These are phyloP conservation scores for Talaromyces trachyspermus DNA, from an alignment of 495 filamentous ascomycete species.

Conservation along the genomic window DNA sequence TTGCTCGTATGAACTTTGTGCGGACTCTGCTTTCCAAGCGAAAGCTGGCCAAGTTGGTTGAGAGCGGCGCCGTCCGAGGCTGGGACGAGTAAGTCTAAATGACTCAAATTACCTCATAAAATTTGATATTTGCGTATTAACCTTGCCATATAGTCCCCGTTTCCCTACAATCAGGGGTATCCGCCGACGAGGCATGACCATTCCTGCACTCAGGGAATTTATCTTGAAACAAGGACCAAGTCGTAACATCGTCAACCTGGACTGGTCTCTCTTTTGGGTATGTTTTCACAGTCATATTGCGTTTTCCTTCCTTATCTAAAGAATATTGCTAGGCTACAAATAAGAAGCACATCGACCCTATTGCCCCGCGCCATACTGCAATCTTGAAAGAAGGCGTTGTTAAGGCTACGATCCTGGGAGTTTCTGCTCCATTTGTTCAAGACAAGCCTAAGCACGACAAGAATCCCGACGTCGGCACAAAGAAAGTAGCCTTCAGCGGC, in stretches of 20 bases:
- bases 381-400: constrained; percentile 61
- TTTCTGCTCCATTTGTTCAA: constrained; percentile 55
- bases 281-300: background rate
- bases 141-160: constrained; percentile 43
- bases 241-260: constrained; percentile 80
- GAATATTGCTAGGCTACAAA: constrained; percentile 56
- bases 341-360: constrained; percentile 90
- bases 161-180: constrained; percentile 92
- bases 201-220: constrained; percentile 81
- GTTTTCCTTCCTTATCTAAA: background rate
- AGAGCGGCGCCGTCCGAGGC: constrained; percentile 76
- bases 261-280: constrained; percentile 82
- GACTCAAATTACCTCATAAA: background rate
- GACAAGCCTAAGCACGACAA: constrained; percentile 82
- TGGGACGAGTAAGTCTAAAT: constrained; percentile 64
- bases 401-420: constrained; percentile 57
- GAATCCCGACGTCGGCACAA: constrained; percentile 73
- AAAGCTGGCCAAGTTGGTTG: constrained; percentile 90
- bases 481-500: constrained; percentile 71
- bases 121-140: background rate
- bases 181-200: constrained; percentile 81
- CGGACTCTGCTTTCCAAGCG: constrained; percentile 86
- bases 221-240: constrained; percentile 89
- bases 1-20: constrained; percentile 93
- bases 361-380: constrained; percentile 78